These are phyloP conservation scores for Zygoascus sp. DNA, from an alignment of 1,139 yeast species.

Conservation along the genomic window DNA sequence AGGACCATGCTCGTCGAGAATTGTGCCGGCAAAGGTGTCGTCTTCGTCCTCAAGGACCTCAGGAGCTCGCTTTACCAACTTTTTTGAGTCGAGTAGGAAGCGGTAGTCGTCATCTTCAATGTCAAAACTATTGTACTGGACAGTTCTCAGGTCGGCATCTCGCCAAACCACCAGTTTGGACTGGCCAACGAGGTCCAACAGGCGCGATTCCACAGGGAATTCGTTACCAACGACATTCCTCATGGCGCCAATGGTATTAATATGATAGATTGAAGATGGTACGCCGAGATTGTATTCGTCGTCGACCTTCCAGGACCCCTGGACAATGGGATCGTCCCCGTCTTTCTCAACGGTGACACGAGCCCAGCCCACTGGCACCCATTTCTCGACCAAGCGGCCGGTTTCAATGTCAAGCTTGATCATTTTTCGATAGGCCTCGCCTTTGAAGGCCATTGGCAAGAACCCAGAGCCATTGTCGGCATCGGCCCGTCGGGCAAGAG, in stretches of 20 bases:
- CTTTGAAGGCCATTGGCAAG: conserved; percentile 23
- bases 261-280: conserved; percentile 31
- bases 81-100: conserved; percentile 3
- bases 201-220: conserved; percentile 21
- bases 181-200: conserved; percentile 16
- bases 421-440: conserved; percentile 30
- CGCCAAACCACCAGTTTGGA: conserved; percentile 32
- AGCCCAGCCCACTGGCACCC: conserved; percentile 35
- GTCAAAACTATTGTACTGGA: conserved; percentile 13
- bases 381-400: conserved; percentile 21
- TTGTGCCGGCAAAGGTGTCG: not conserved
- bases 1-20: not conserved
- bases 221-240: conserved; percentile 20
- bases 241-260: conserved; percentile 19
- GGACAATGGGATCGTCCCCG: conserved; percentile 19
- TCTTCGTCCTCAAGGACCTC: conserved; percentile 4
- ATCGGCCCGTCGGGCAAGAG: conserved; percentile 4
- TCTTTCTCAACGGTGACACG: conserved; percentile 27
- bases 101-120: conserved; percentile 14
- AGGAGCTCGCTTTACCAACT: conserved; percentile 8
- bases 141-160: conserved; percentile 29
- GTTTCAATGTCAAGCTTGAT: conserved; percentile 20
- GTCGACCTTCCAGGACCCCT: conserved; percentile 35
- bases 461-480: conserved; percentile 9
- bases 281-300: conserved; percentile 33